Conservation (phyloP, 129 eudicot genomes). For the Rutidosis leptorrhynchoides region DNA sequence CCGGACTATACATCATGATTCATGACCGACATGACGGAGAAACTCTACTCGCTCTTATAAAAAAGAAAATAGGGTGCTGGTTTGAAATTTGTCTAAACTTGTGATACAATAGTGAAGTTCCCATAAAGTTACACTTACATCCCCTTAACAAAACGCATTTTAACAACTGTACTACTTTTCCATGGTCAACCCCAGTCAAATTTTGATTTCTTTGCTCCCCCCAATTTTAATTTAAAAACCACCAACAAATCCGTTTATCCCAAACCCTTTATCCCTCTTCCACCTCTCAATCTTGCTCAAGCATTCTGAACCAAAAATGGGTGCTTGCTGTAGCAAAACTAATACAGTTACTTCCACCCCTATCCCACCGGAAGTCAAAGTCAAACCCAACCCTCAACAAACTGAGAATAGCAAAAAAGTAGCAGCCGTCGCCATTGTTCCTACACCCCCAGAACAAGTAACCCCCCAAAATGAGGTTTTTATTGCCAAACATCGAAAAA, state of each 20-base stretch:
- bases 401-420: not conserved
- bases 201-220: constrained; percentile 24
- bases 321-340: constrained; percentile 35
- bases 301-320: constrained; percentile 26
- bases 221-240: constrained; percentile 26
- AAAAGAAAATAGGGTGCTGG: constrained; percentile 1
- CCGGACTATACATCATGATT: too few relatives aligned
- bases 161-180: constrained; percentile 37
- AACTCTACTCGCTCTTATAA: too few relatives aligned
- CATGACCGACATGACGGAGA: too few relatives aligned
- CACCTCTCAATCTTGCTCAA: constrained; percentile 4
- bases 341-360: constrained; percentile 18
- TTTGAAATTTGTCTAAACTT: constrained; percentile 16
- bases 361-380: constrained; percentile 22
- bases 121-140: constrained; percentile 21
- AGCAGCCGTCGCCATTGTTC: constrained; percentile 10
- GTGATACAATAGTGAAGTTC: constrained; percentile 7
- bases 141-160: constrained; percentile 11
- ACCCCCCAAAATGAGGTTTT: constrained; percentile 53
- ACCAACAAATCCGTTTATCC: constrained; percentile 7
- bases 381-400: constrained; percentile 25
- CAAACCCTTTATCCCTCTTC: constrained; percentile 21
- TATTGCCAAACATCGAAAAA: constrained; percentile 60
- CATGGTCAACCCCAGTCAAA: constrained; percentile 26
- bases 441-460: constrained; percentile 22